These are phyloP conservation scores for Rosa rugosa DNA, from an alignment of 306 rosid species.

Conservation along the genomic window DNA sequence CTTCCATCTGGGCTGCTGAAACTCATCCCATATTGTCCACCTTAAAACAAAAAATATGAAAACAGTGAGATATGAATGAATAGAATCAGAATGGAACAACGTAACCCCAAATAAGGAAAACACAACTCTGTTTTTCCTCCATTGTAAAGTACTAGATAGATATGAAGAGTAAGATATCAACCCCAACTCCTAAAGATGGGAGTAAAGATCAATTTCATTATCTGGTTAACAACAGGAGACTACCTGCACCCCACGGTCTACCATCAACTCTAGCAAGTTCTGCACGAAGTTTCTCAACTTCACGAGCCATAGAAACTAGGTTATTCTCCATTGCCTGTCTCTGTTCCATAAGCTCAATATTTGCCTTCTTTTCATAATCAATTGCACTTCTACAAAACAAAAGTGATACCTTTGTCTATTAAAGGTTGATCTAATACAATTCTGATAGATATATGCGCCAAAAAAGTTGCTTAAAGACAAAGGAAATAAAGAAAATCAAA, in stretches of 20 bases:
- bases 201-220: background rate
- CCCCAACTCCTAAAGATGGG: background rate
- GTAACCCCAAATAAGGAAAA: background rate
- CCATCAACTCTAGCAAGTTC: constrained; percentile 64
- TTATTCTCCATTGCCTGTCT: constrained; percentile 87
- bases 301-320: constrained; percentile 88
- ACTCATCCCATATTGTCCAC: constrained; percentile 67
- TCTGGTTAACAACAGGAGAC: background rate
- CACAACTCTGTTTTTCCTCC: background rate
- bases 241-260: constrained; percentile 86
- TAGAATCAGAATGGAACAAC: background rate
- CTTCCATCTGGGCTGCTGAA: constrained; percentile 54
- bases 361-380: constrained; percentile 85
- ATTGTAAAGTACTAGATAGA: background rate
- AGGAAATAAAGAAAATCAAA: constrained; percentile 15
- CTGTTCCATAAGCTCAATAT: constrained; percentile 80
- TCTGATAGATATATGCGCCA: background rate
- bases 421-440: background rate
- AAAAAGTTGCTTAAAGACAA: constrained; percentile 14
- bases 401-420: constrained; percentile 9
- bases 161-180: background rate
- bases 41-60: constrained; percentile 38
- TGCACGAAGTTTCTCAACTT: constrained; percentile 86
- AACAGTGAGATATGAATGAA: constrained; percentile 30
- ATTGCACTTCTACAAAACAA: constrained; percentile 48